Conservation (phyloP, 495 filamentous ascomycete species). For the Gamarada debralockiae region DNA sequence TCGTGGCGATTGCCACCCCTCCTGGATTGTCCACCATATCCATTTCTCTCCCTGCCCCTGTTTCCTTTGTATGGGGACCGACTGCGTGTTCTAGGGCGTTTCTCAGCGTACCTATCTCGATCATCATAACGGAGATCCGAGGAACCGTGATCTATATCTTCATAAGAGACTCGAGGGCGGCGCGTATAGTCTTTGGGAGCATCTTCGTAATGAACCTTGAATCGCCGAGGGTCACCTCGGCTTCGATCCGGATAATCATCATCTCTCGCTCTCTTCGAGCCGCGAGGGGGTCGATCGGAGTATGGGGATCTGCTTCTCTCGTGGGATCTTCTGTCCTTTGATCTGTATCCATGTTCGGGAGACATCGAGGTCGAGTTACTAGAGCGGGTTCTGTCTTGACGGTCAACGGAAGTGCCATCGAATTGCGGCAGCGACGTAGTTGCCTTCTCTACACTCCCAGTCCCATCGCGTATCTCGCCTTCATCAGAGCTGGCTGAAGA, state of each 20-base stretch:
- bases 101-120: constrained; percentile 44
- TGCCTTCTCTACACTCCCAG: constrained; percentile 65
- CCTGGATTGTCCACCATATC: constrained; percentile 30
- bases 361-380: constrained; percentile 66
- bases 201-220: constrained; percentile 60
- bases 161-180: constrained; percentile 47
- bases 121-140: constrained; percentile 50
- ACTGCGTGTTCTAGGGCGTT: constrained; percentile 64
- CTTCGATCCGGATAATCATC: constrained; percentile 56
- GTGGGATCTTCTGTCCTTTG: constrained; percentile 41
- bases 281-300: constrained; percentile 41
- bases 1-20: constrained; percentile 28
- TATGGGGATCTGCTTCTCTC: constrained; percentile 42
- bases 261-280: constrained; percentile 67
- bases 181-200: constrained; percentile 37
- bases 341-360: constrained; percentile 69
- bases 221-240: constrained; percentile 47
- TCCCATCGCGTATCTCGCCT: constrained; percentile 88
- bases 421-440: constrained; percentile 44
- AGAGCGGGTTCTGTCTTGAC: constrained; percentile 63
- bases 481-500: constrained; percentile 61
- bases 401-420: constrained; percentile 63
- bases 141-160: constrained; percentile 63
- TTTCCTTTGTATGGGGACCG: constrained; percentile 53
- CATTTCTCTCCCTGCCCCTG: constrained; percentile 37